Evolutionary conservation across 2,329 filamentous ascomycete genomes (phyloP), one percentile per base, ranked within the genome.

Genomic region (Colletotrichum sp.): DNA sequence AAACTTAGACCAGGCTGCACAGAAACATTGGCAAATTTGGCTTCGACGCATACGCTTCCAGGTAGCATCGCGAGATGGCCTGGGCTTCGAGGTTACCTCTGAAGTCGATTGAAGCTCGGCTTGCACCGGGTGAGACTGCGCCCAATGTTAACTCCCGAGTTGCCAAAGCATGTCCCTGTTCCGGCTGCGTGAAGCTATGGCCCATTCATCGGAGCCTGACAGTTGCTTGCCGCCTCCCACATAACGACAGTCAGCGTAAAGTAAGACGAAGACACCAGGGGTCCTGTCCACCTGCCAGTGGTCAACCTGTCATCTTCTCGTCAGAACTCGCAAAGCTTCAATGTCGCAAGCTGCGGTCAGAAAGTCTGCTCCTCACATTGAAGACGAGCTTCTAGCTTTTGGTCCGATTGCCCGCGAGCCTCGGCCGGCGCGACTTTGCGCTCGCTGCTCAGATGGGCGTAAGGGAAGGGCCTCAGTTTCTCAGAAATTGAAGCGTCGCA

Each of bases 181-280:
- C 18, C 72, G 34, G 36, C 69, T 72, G 72, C 72, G 67, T 67
- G 72, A 28, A 75, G 72, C 69, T 72, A 75, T 75, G 72, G 72
- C 69, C 72, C 36, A 60, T 68, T 59, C 21, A 28, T 26, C 21
- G 21, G 24, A 36, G 21, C 57, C 60, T 34, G 57, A n/a, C 52
- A 49, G 69, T 68, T 44, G 62, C 52, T 32, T 62, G 36, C 24
- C 62, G 18, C 63, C 32, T 15, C 28, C 65, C 62, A 67, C 28
- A 44, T 44, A 26, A 28, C 52, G 69, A 24, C 63, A 67, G 62
- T 66, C 10, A 16, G 65, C 59, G 57, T 39, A 52, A 26, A 26
- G 39, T 65, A 34, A 60, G 34, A 74, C 64, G 72, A 62, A 59
- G 15, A 9, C 26, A 36, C 28, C 30, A 21, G 67, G 21, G 62